These are phyloP conservation scores for Chaetomium tenue DNA, from an alignment of 495 filamentous ascomycete genomes.

Conservation along the genomic window DNA sequence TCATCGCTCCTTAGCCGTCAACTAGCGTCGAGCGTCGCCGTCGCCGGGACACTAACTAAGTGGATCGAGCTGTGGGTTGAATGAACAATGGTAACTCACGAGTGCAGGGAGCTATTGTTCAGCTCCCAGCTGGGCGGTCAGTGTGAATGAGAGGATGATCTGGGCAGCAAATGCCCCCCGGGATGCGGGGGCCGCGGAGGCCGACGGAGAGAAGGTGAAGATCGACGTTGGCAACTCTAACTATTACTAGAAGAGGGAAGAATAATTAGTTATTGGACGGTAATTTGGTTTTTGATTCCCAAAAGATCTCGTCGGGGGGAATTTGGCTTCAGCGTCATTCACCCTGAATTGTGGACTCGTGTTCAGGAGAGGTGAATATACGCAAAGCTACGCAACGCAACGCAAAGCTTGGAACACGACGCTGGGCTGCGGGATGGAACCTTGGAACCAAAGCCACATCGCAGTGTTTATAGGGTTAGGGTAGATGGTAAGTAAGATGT, in stretches of 20 bases:
- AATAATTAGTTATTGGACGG: no score
- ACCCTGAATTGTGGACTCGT: not conserved
- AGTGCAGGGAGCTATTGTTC: not conserved
- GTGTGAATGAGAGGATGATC: no score
- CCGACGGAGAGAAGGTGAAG: not conserved
- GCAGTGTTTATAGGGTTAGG: not conserved
- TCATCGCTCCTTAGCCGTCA: slow-evolving; percentile 4
- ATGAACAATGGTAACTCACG: not conserved
- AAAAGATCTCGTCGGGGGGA: not conserved
- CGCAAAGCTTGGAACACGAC: not conserved
- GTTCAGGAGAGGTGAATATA: not conserved
- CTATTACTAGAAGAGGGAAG: no score
- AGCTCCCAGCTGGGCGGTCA: not conserved
- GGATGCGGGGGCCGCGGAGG: slow-evolving; percentile 7
- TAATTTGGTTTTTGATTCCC: no score
- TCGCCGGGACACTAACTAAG: not conserved
- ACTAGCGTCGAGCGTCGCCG: not conserved
- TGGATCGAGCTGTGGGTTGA: not conserved
- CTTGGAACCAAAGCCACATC: no score
- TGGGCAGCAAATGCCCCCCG: not conserved
- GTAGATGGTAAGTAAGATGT: not conserved
- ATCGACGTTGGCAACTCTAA: not conserved
- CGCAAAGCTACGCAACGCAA: no score
- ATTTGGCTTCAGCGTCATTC: not conserved
- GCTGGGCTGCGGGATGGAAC: no score